Base-by-base conservation (phyloP, 163 green algal species). In the Chlorella variabilis region DNA sequence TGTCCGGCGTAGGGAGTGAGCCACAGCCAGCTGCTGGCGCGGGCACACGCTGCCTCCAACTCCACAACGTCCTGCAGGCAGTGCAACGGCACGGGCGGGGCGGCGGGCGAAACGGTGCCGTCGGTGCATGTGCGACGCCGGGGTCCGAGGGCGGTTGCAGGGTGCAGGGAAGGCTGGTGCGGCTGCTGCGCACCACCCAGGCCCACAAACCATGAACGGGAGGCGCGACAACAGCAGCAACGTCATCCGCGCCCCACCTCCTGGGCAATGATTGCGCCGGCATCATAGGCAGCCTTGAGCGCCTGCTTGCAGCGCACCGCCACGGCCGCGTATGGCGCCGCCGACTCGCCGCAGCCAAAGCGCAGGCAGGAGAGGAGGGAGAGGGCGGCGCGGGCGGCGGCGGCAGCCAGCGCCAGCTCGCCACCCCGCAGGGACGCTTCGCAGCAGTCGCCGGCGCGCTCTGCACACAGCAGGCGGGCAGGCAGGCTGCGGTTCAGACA, bases 281-380 rank as follows among this genome's bases (percentile, higher is more conserved):
- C 56, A 42, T 70, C 38, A 21, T 69, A 80, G 27, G 73, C 73
- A 1, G 36, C 56, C 38, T 70, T 56, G 9, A 80, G 73, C 38
- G 73, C 73, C 54, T 70, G 73, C 56, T 80, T 80, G 73, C 73
- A 80, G 56, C 73, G 73, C 13, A 49, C 39, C 3, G 56, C 73
- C 3, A 54, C 54, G 4, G n/a, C 39, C 9, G 73, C 27, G n/a
- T 80, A 80, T 17, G 73, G 73, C 27, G 15, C 36, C 56, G 73
- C 73, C 15, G 73, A 70, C 4, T 29, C 36, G n/a, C 34, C 36
- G 38, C 73, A 8, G 36, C 73, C 38, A 25, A 80, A 80, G 36
- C 34, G 33, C 3, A 80, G 54, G 73, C 38, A 59, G 36, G 73
- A 80, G 73, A 56, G 3, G 36, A 80, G 20, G 36, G 73, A 80